A percentile compares a stretch with the other conserved stretches of the same genome.
Conservation (phyloP, 75 land plant species). For the Gnetum montanum region DNA sequence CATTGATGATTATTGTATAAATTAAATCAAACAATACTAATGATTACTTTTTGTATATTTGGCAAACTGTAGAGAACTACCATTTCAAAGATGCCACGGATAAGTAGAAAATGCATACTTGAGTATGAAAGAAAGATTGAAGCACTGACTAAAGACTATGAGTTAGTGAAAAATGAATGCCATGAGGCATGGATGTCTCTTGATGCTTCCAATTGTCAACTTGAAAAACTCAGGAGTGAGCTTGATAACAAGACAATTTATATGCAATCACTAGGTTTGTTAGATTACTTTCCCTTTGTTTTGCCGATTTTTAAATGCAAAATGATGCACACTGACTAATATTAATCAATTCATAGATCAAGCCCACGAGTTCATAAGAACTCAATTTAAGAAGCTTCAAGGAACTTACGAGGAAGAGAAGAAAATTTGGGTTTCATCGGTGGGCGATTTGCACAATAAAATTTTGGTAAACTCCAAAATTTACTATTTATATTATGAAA, state of each 20-base stretch:
- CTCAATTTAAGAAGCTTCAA: constrained; percentile 35
- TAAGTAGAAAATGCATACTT: constrained; percentile 10
- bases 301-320: no score
- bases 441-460: constrained; percentile 34
- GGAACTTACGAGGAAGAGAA: constrained; percentile 45
- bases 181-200: constrained; percentile 89
- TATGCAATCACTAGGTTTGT: constrained; percentile 55
- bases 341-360: constrained; percentile 50
- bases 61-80: no score
- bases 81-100: no score
- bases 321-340: no score
- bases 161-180: constrained; percentile 62
- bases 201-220: constrained; percentile 63
- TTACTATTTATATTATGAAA: neutral
- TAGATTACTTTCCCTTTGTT: no score
- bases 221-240: constrained; percentile 74
- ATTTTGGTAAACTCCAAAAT: constrained; percentile 61
- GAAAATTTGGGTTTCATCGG: constrained; percentile 31
- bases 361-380: constrained; percentile 42
- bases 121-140: constrained; percentile 70
- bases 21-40: no score
- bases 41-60: no score
- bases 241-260: constrained; percentile 44
- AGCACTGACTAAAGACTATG: constrained; percentile 35
- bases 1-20: no score